phyloP scores from a whole-genome alignment of 1,284 basidiomycete species.

The Moniliella sp. region DNA sequence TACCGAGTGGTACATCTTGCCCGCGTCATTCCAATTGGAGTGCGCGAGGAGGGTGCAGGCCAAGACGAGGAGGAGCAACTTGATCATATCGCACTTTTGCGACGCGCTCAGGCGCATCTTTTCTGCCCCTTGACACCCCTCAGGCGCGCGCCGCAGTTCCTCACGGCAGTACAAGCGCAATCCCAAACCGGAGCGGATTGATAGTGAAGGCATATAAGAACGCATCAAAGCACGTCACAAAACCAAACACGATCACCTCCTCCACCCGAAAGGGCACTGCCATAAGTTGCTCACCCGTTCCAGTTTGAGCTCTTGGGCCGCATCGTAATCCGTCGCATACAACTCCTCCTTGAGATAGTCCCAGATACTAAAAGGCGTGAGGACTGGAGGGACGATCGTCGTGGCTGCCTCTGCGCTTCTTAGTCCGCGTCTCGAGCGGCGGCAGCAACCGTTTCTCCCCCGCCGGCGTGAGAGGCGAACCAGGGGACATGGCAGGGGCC shows the following conservation, averaged over 20 bases:
- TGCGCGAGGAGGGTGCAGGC: slow-evolving; percentile 57
- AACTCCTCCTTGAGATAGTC: slow-evolving; percentile 63
- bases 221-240: slow-evolving; percentile 79
- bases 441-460: no score
- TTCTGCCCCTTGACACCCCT: slow-evolving; percentile 12
- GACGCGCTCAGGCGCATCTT: slow-evolving; percentile 36
- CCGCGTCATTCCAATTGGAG: slow-evolving; percentile 77
- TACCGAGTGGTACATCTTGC: slow-evolving; percentile 94
- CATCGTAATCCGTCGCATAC: slow-evolving; percentile 70
- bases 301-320: slow-evolving; percentile 77
- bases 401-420: no score
- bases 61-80: slow-evolving; percentile 52
- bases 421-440: no score
- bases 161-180: slow-evolving; percentile 20
- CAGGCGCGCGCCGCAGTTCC: slow-evolving; percentile 9
- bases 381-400: no score
- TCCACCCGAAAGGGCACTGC: slow-evolving; percentile 79
- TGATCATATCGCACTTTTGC: slow-evolving; percentile 73
- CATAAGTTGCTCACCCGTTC: slow-evolving; percentile 88
- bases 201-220: slow-evolving; percentile 97
- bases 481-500: no score
- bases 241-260: slow-evolving; percentile 79
- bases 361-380: slow-evolving; percentile 50
- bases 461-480: no score
- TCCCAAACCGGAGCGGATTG: slow-evolving; percentile 54